These are phyloP conservation scores for Phytophthora nicotianae DNA, from an alignment of 352 stramenopile species.

Conservation along the genomic window DNA sequence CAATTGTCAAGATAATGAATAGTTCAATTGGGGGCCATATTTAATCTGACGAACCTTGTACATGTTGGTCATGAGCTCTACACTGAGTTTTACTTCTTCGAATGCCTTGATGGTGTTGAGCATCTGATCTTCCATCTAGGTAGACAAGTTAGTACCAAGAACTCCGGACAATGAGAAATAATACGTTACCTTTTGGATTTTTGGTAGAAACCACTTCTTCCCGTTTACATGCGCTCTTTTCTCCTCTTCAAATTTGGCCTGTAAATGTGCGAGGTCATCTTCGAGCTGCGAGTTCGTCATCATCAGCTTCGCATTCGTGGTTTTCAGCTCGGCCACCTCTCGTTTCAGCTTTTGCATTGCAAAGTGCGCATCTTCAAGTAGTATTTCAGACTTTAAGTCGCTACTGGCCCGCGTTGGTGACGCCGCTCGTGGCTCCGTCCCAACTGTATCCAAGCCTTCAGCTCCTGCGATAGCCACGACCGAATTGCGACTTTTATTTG, in stretches of 20 bases:
- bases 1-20: background rate
- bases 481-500: constrained; percentile 31
- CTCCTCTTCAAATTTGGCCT: constrained; percentile 72
- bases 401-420: constrained; percentile 10
- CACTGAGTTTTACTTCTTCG: constrained; percentile 81
- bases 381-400: constrained; percentile 10
- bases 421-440: constrained; percentile 10
- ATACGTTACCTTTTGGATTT: constrained; percentile 62
- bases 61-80: constrained; percentile 88
- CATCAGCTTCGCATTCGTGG: constrained; percentile 58
- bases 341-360: constrained; percentile 77
- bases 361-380: constrained; percentile 68
- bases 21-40: no score
- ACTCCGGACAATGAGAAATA: background rate
- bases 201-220: constrained; percentile 70
- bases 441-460: constrained; percentile 2
- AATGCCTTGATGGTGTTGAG: constrained; percentile 62
- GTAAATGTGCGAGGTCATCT: constrained; percentile 69
- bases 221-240: constrained; percentile 68
- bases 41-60: constrained; percentile 60
- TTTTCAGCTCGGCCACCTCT: constrained; percentile 67
- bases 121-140: constrained; percentile 68
- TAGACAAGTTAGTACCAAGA: background rate
- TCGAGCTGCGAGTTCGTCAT: constrained; percentile 78
- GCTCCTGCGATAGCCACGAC: constrained; percentile 13